Base-by-base conservation (phyloP, 1,284 basidiomycete genomes). In the Cyathus olla region DNA sequence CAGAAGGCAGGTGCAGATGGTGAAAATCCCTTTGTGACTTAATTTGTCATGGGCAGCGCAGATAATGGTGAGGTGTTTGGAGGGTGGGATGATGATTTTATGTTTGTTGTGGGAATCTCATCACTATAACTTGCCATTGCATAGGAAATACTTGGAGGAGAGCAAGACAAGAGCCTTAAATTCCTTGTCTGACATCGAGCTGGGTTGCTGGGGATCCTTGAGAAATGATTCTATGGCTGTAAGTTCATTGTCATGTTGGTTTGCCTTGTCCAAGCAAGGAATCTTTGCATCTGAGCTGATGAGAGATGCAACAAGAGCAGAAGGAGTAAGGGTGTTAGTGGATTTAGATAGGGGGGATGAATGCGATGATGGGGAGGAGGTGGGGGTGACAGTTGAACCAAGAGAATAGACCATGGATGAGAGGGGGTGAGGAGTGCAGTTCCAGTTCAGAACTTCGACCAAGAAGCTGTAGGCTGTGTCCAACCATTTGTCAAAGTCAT, bases 401-500 rank as follows among this genome's bases (percentile, higher is more conserved):
- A 28, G 2, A 44, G 2, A 55, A 24, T 2, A 42, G 39, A 21
- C 3, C 15, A 2, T 3, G 3, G 3, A 42, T 15, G 39, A 2
- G 39, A 21, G 39, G 15, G 2, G 4, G 21, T 42, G 21, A 42
- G 21, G 6, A 55, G 19, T 15, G 35, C 19, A 29, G 55, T 46
- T 3, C 24, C 55, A 56, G n/a, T n/a, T n/a, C n/a, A n/a, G n/a
- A n/a, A n/a, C n/a, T 67, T 47, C 4, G 60, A 66, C 1, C 69
- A 48, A 56, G 76, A n/a, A n/a, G n/a, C n/a, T n/a, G n/a, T n/a
- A n/a, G n/a, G n/a, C n/a, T n/a, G n/a, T n/a, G n/a, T n/a, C 74
- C 3, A 78, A 54, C 74, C 76, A 72, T 15, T 74, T 72, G 6
- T 76, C 63, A 1, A 58, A 48, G 0, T 61, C 69, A 9, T 73